A percentile compares a stretch with the other conserved stretches of the same genome.
Conservation (phyloP, 768 basidiomycete genomes). For the Tylopilus cervinicoccineus region DNA sequence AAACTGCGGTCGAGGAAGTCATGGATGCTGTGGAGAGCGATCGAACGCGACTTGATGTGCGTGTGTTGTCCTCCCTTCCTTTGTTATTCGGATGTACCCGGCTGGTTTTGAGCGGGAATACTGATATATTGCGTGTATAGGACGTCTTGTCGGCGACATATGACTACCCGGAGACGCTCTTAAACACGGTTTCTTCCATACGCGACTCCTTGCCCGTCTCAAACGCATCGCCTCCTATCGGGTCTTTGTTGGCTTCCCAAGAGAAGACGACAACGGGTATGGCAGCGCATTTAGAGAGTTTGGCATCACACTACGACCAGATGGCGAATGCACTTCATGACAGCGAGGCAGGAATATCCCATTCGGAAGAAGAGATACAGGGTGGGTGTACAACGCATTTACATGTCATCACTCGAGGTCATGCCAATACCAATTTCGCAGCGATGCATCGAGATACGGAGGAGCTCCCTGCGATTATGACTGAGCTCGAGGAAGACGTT, state of each 20-base stretch:
- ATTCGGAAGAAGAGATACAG: conserved; percentile 66
- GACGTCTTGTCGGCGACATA: conserved; percentile 58
- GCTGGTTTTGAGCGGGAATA: no score
- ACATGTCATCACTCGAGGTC: background rate
- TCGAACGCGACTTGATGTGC: conserved; percentile 61
- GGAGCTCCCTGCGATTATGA: conserved; percentile 70
- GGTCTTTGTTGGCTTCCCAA: conserved; percentile 42
- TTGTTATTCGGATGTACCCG: background rate
- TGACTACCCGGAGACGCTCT: conserved; percentile 64
- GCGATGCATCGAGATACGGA: conserved; percentile 81
- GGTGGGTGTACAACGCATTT: conserved; percentile 35
- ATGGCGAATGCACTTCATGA: conserved; percentile 69
- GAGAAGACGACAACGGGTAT: conserved; percentile 58
- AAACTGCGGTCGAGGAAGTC: conserved; percentile 73
- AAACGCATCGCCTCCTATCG: conserved; percentile 38
- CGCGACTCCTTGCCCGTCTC: conserved; percentile 45
- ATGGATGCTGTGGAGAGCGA: conserved; percentile 72
- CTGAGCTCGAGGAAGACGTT: conserved; percentile 61
- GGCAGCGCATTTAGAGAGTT: conserved; percentile 68
- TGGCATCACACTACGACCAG: conserved; percentile 72
- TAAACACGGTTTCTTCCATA: conserved; percentile 52
- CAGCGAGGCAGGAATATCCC: conserved; percentile 62
- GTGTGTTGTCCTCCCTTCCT: conserved; percentile 20
- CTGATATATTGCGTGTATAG: conserved; percentile 33
- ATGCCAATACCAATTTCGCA: conserved; percentile 22